Evolutionary conservation across 768 basidiomycete species (phyloP).

Genomic region (Mycena belliarum): DNA sequence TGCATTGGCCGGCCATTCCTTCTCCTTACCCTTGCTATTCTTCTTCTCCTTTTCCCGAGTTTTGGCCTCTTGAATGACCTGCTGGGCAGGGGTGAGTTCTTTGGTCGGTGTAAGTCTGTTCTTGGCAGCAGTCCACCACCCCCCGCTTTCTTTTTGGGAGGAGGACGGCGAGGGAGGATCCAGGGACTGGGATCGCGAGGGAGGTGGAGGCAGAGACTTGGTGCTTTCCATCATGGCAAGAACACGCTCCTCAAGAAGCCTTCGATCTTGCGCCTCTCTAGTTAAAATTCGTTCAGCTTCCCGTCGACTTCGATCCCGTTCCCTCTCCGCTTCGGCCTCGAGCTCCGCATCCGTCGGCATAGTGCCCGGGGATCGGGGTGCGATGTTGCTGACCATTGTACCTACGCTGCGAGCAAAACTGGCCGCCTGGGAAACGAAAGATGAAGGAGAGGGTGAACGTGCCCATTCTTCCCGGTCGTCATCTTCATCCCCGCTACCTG

Average conservation of each 20-base stretch:
- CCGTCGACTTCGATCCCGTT: slow-evolving; percentile 71
- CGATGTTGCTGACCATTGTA: slow-evolving; percentile 58
- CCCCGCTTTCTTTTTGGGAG: slow-evolving; percentile 60
- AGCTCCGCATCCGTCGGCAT: slow-evolving; percentile 75
- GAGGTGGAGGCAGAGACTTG: slow-evolving; percentile 55
- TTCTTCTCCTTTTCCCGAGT: slow-evolving; percentile 59
- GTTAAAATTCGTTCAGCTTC: slow-evolving; percentile 80
- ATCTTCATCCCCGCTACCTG: slow-evolving; percentile 42
- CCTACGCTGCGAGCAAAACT: slow-evolving; percentile 77
- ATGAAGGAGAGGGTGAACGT: slow-evolving; percentile 61
- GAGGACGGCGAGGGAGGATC: slow-evolving; percentile 64
- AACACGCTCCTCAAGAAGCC: slow-evolving; percentile 70
- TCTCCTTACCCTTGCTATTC: slow-evolving; percentile 55
- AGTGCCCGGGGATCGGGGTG: slow-evolving; percentile 38
- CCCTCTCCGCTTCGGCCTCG: slow-evolving; percentile 77
- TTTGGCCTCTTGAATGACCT: slow-evolving; percentile 76
- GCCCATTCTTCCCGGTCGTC: slow-evolving; percentile 37
- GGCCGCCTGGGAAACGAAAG: slow-evolving; percentile 73
- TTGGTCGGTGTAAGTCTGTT: slow-evolving; percentile 78
- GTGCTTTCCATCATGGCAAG: slow-evolving; percentile 68
- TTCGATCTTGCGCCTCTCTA: slow-evolving; percentile 68
- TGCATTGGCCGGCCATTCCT: slow-evolving; percentile 58
- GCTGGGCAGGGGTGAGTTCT: slow-evolving; percentile 84
- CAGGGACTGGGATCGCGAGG: slow-evolving; percentile 57
- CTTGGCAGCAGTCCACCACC: slow-evolving; percentile 80